Evolutionary conservation across 345 rosid species (phyloP), one percentile per base, ranked within the genome.

Genomic region (Dipteronia sinensis): DNA sequence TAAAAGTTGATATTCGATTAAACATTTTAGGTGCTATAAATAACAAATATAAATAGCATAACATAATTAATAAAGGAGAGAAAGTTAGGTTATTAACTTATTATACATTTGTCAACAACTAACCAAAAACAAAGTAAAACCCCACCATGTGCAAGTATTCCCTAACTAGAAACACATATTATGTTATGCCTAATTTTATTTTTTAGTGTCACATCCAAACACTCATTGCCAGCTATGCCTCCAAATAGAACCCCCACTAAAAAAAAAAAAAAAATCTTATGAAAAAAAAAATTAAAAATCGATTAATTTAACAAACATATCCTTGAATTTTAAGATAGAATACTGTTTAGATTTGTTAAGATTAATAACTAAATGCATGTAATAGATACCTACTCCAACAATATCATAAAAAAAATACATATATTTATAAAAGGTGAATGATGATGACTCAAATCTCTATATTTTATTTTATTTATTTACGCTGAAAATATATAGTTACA

Each of bases 141-240:
- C 46, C 46, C 64, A 78, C 76, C 84, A 77, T 56, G 81, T 78
- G 81, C 76, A 74, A 20, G 16, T 51, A 63, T 69, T 64, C 72
- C 67, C 49, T 1, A 42, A 3, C 23, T n/a, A 15, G 67, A 44
- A 73, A 10, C 58, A 23, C 17, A 61, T 16, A 23, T 34, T 34
- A 34, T 34, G 38, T 34, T 34, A 34, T 34, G 38, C 38, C 4
- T 34, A 34, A 34, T 34, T 34, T 34, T n/a, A n/a, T n/a, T 4
- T 42, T 0, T 25, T 34, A 25, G 58, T 53, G 19, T 19, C 66
- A 56, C 9, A 34, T 59, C 34, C 46, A 56, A 3, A 13, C 19
- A 31, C 23, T 47, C 10, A 27, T 22, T 71, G 68, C 83, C 73
- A 71, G 6, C 73, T 62, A 76, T 75, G 23, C 17, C 23, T 67